Base-by-base conservation (phyloP, 139 green algal species). In the Nannochloris sp. region DNA sequence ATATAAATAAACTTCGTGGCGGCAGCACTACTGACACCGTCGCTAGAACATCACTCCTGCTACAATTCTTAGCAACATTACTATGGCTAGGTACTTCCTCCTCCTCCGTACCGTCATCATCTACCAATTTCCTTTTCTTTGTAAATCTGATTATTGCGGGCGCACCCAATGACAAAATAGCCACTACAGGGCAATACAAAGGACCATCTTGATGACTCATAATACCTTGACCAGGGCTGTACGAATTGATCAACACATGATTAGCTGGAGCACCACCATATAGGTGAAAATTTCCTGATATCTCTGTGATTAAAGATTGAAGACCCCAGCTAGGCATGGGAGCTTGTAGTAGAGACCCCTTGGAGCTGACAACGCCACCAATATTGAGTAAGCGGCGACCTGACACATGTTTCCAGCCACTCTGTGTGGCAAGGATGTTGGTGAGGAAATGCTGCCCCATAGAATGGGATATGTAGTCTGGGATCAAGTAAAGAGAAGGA, bases 181-280 rank as follows among this genome's bases (percentile, higher is more conserved):
- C 59, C 12, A 75, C 68, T 15, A 46, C 60, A 12, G 68, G 68
- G 60, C 67, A 45, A 29, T 75, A 75, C 27, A 68, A 34, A 2
- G 68, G 68, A 5, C 68, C 68, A 29, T 75, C 68, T n/a, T 70
- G 45, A 19, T 75, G 68, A 3, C 56, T 29, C 14, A 59, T 31
- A 30, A 67, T 67, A 2, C 15, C 63, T 27, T 70, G 19, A n/a
- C 47, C 14, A 31, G 36, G 53, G 31, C 39, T 25, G 36, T 75
- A 75, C 1, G 24, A 25, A n/a, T 75, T 75, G 14, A 75, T 56
- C 10, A 75, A 57, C 35, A 75, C 60, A n/a, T 75, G 68, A 35
- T 75, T 75, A 27, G 68, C 32, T 46, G 29, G 30, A 37, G 8
- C 48, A 9, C 30, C 48, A 59, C 37, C n/a, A n/a, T n/a, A n/a